Evolutionary conservation across 805 yeast species (phyloP).

Genomic region (Hanseniaspora occidentalis): DNA sequence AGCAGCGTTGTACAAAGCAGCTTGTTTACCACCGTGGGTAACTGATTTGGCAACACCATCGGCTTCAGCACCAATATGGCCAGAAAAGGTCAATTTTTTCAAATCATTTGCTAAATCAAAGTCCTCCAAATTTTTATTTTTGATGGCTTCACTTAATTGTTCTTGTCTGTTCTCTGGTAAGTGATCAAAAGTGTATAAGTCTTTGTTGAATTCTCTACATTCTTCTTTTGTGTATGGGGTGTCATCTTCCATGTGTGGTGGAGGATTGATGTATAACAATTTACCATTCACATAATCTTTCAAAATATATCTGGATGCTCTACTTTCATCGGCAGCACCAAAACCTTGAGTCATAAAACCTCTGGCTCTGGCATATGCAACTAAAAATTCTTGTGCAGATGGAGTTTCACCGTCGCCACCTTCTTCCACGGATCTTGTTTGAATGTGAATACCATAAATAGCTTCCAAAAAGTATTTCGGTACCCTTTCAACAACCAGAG

Average conservation of each 20-base stretch:
- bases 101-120: conserved; percentile 62
- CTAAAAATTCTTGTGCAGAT: conserved; percentile 76
- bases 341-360: conserved; percentile 97
- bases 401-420: conserved; percentile 79
- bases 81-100: conserved; percentile 62
- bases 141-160: conserved; percentile 57
- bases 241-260: conserved; percentile 57
- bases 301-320: conserved; percentile 84
- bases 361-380: conserved; percentile 90
- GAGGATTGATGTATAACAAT: conserved; percentile 73
- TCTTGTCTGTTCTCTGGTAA: conserved; percentile 63
- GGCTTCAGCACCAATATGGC: conserved; percentile 49
- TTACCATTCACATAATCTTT: conserved; percentile 95
- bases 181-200: conserved; percentile 50
- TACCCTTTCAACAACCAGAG: conserved; percentile 73
- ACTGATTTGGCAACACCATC: conserved; percentile 35
- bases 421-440: conserved; percentile 60
- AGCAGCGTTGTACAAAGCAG: conserved; percentile 65
- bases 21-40: conserved; percentile 72
- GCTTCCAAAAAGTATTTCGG: conserved; percentile 88
- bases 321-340: conserved; percentile 91
- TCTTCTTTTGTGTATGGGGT: conserved; percentile 40
- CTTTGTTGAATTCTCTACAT: conserved; percentile 55
- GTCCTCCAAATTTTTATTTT: conserved; percentile 39
- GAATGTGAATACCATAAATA: conserved; percentile 82